Base-by-base conservation (phyloP, 1,139 yeast species). In the Candida albicans region DNA sequence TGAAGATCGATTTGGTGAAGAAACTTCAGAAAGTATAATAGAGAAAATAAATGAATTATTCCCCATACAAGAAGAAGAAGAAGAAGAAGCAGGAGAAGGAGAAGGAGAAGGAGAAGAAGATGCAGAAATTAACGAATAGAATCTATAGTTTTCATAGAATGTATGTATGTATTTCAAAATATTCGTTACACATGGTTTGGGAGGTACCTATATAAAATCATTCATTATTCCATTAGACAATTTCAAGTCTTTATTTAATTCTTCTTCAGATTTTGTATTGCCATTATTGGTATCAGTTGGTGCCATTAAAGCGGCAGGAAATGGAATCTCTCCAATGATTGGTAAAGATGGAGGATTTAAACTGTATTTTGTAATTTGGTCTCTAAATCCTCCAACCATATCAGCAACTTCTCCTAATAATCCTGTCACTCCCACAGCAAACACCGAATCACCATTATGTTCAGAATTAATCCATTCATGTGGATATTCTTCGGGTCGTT, bases 361-460 rank as follows among this genome's bases (percentile, higher is more conserved):
- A 27, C 58, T 57, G 43, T 56, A 61, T 33, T 59, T 65, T 46
- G 58, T 58, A 68, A 74, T 64, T 42, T 68, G 76, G 39, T 73
- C 71, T 45, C 65, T 56, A 31, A 71, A 55, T 44, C 62, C 67
- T 1, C 70, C 72, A 42, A 73, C 65, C 59, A 68, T 66, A 46
- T 81, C 87, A 39, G 83, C 77, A 1, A 83, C 75, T 35, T 84
- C 83, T 15, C 83, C 75, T 28, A 84, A 67, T 64, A 84, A 65
- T 0, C 90, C 89, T 0, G 90, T 81, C 0, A 89, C 87, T 0
- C 91, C 91, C 30, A 81, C 82, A 33, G 84, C 84, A 57, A 81
- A 78, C 12, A 81, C 50, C 2, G 79, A 67, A n/a, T 76, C 79
- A 2, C 70, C 69, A 38, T 76, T 73, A 39, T 68, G 73, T 32